Evolutionary conservation across 805 yeast genomes (phyloP), one percentile per base, ranked within the genome.

Genomic region (Metschnikowia proteae): DNA sequence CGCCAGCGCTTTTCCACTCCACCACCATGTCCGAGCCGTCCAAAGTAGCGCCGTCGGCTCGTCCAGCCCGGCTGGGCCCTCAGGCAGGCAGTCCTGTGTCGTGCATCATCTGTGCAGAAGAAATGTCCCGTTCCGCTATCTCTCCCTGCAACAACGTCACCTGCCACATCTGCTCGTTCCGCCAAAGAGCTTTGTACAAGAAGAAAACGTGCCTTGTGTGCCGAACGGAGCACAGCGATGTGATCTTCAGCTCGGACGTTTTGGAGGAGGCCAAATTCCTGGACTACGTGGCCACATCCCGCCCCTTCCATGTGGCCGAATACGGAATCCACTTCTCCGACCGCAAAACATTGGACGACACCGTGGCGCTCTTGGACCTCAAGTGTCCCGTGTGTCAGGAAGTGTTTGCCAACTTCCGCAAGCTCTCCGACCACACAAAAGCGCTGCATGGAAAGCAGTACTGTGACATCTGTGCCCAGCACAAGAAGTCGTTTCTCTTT

Each of bases 51-150:
- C 13, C 34, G 22, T 17, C 33, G 13, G 33, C 32, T 3, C 9
- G 6, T 4, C 22, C 41, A 5, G 6, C 33, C 41, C 23, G 25
- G 6, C 6, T 1, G 23, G 40, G 31, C 28, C 1, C 29, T 6
- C 5, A 22, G n/a, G 5, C 7, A 0, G 25, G 22, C 27, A 1
- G 17, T 9, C 2, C 45, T 3, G 76, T 76, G 9, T 60, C 67
- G 30, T 91, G 97, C 74, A 68, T 90, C 23, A 87, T 94, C 49
- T 94, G 99, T 70, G 94, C 97, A 0, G 85, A 87, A 40, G 70
- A 71, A 29, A 74, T 89, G 27, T 55, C 58, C n/a, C 78, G 75
- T 56, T 81, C 83, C 2, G 88, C 96, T 0, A 60, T 86, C 7
- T 79, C 94, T 1, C 87, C 89, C 0, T 94, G 99, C 66, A 82